These are phyloP conservation scores for Jamesozyma lodderae DNA, from an alignment of 805 yeast genomes.

Conservation along the genomic window DNA sequence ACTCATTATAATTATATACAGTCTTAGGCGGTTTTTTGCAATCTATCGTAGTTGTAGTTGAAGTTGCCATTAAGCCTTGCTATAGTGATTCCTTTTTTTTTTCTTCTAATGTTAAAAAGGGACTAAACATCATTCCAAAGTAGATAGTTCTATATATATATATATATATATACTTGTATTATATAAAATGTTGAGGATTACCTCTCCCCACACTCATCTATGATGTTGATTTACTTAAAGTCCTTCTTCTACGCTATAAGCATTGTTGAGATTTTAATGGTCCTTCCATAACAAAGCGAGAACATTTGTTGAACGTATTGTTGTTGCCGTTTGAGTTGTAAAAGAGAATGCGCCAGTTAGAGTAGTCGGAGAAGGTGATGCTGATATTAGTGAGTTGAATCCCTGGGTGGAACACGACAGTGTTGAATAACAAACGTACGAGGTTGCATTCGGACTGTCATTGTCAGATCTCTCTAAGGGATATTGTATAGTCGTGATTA, in stretches of 20 bases:
- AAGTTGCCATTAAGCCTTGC: too few relatives aligned
- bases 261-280: not conserved
- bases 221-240: too few relatives aligned
- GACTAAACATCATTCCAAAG: not conserved
- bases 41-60: too few relatives aligned
- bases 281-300: conserved; percentile 1
- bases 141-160: not conserved
- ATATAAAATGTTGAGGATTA: too few relatives aligned
- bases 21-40: not conserved
- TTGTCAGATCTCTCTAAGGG: not conserved
- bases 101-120: not conserved
- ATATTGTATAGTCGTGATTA: too few relatives aligned
- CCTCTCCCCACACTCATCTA: too few relatives aligned
- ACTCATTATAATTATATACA: conserved; percentile 1
- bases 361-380: not conserved
- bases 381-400: not conserved
- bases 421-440: too few relatives aligned
- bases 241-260: too few relatives aligned
- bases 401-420: not conserved
- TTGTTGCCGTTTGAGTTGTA: not conserved
- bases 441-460: too few relatives aligned
- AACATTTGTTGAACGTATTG: conserved; percentile 6
- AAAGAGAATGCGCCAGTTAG: not conserved
- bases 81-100: too few relatives aligned
- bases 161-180: too few relatives aligned